A percentile compares a stretch with the other conserved stretches of the same genome.
These are phyloP conservation scores for Colletotrichum sp. DNA, from an alignment of 2,329 filamentous ascomycete species.

Conservation along the genomic window DNA sequence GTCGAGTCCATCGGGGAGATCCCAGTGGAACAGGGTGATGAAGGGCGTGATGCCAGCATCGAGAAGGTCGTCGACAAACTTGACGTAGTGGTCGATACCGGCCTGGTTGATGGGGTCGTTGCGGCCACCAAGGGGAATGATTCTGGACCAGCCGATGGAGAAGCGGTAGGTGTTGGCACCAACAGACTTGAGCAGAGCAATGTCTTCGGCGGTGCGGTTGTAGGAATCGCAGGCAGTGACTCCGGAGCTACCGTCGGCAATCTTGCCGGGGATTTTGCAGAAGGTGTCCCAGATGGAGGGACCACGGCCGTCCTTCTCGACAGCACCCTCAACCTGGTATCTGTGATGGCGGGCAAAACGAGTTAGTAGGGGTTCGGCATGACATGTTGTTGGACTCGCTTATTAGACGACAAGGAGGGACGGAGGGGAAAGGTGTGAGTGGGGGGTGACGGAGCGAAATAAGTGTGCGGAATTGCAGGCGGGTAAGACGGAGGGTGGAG, in stretches of 20 bases:
- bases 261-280: conserved; percentile 80
- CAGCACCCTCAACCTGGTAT: conserved; percentile 86
- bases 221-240: conserved; percentile 87
- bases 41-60: conserved; percentile 80
- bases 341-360: conserved; percentile 44
- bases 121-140: conserved; percentile 85
- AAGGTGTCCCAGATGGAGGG: conserved; percentile 93
- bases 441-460: background rate
- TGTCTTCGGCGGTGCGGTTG: conserved; percentile 78
- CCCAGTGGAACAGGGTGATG: conserved; percentile 88
- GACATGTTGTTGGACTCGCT: background rate
- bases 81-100: conserved; percentile 78
- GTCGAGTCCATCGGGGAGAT: conserved; percentile 79
- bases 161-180: conserved; percentile 82
- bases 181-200: conserved; percentile 75
- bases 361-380: conserved; percentile 11
- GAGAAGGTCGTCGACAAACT: conserved; percentile 78
- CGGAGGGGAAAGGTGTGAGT: background rate
- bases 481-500: conserved; percentile 11
- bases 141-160: conserved; percentile 83
- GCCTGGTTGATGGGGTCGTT: conserved; percentile 81
- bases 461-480: background rate
- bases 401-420: background rate
- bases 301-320: conserved; percentile 76
- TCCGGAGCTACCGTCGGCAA: conserved; percentile 77